Evolutionary conservation across 2,329 filamentous ascomycete genomes (phyloP).

Genomic region (Hysterium pulicare): DNA sequence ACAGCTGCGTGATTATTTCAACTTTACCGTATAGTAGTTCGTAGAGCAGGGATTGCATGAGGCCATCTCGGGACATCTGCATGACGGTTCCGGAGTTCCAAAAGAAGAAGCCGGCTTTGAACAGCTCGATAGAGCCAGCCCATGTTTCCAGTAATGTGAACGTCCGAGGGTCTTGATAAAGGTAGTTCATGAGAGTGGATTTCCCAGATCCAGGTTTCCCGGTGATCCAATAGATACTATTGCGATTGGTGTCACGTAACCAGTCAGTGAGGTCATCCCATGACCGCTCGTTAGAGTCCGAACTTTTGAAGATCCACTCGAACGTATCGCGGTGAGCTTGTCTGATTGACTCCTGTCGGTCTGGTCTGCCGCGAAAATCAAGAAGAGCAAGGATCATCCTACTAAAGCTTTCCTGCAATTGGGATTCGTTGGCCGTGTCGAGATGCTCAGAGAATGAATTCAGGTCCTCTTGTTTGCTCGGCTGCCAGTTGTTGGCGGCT

Average conservation of each 20-base stretch:
- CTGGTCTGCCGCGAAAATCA: slow-evolving; percentile 4
- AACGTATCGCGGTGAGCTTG: slow-evolving; percentile 9
- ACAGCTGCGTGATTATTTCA: not conserved
- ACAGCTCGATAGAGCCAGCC: not conserved
- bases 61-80: slow-evolving; percentile 7
- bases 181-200: slow-evolving; percentile 43
- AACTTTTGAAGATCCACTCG: slow-evolving; percentile 8
- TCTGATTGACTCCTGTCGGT: slow-evolving; percentile 3
- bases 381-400: slow-evolving; percentile 4
- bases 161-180: slow-evolving; percentile 10
- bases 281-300: not conserved
- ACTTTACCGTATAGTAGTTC: not conserved
- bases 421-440: not conserved
- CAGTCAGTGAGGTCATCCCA: slow-evolving; percentile 13
- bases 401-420: slow-evolving; percentile 1
- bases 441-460: slow-evolving; percentile 1
- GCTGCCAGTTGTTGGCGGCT: not conserved
- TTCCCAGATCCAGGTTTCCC: slow-evolving; percentile 49
- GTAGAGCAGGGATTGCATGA: slow-evolving; percentile 7
- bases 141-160: not conserved
- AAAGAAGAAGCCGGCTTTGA: not conserved
- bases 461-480: not conserved
- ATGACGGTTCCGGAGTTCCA: slow-evolving; percentile 7
- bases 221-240: slow-evolving; percentile 33
- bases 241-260: slow-evolving; percentile 7